phyloP scores from a whole-genome alignment of 148 eudicot species.

The Nyssa sinensis region DNA sequence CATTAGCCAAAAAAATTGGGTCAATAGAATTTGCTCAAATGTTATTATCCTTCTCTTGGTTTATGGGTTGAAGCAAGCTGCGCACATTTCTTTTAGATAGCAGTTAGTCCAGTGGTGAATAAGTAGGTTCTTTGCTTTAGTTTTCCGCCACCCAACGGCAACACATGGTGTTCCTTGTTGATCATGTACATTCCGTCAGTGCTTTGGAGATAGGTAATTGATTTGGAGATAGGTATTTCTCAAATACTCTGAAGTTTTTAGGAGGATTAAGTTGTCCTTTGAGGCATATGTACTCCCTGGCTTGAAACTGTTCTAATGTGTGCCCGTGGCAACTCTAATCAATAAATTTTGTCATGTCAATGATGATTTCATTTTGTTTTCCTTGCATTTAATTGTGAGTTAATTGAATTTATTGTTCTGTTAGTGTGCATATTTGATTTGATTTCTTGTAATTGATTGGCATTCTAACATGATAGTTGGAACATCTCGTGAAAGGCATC shows the following conservation, averaged over 20 bases:
- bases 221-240: conserved; percentile 27
- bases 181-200: conserved; percentile 39
- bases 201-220: conserved; percentile 20
- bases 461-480: background rate
- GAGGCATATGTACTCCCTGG: conserved; percentile 34
- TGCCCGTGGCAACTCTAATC: conserved; percentile 30
- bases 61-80: background rate
- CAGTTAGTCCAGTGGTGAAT: conserved; percentile 39
- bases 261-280: conserved; percentile 32
- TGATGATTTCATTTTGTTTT: conserved; percentile 6
- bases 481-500: background rate
- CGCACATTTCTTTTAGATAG: conserved; percentile 14
- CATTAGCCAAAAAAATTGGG: background rate
- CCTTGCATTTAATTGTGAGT: background rate
- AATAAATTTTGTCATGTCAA: conserved; percentile 27
- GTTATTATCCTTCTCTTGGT: background rate
- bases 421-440: background rate
- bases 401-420: background rate
- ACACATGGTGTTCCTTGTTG: conserved; percentile 23
- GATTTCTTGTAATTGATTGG: background rate
- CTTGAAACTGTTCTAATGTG: conserved; percentile 26
- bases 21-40: background rate
- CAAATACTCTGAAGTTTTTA: conserved; percentile 22
- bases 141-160: conserved; percentile 12
- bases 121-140: conserved; percentile 26